A percentile compares a stretch with the other conserved stretches of the same genome.
Conservation (phyloP, 768 basidiomycete genomes). For the Flagelloscypha sp. region DNA sequence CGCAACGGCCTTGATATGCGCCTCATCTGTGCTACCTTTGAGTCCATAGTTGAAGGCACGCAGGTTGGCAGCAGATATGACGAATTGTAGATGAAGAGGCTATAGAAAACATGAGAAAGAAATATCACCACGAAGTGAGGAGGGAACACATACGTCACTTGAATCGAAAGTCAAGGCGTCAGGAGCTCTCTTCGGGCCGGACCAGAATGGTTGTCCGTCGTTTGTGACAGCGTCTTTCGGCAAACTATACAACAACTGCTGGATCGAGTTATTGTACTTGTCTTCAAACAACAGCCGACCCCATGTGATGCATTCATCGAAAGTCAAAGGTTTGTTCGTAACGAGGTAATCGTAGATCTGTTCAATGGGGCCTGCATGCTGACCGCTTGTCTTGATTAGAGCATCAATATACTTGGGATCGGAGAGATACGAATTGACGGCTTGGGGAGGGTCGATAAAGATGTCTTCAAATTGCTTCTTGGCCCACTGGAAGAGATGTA, state of each 20-base stretch:
- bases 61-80: slow-evolving; percentile 90
- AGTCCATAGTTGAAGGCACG: slow-evolving; percentile 98
- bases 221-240: slow-evolving; percentile 91
- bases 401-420: slow-evolving; percentile 94
- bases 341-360: slow-evolving; percentile 88
- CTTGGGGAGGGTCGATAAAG: slow-evolving; percentile 90
- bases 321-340: slow-evolving; percentile 85
- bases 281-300: slow-evolving; percentile 92
- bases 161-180: slow-evolving; percentile 83
- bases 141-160: slow-evolving; percentile 56
- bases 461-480: slow-evolving; percentile 86
- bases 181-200: slow-evolving; percentile 95
- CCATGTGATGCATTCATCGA: slow-evolving; percentile 98
- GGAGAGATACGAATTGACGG: slow-evolving; percentile 92
- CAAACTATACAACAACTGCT: slow-evolving; percentile 85
- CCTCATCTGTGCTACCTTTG: slow-evolving; percentile 76
- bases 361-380: slow-evolving; percentile 82
- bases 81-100: slow-evolving; percentile 80
- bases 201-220: slow-evolving; percentile 97
- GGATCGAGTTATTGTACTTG: slow-evolving; percentile 88
- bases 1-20: slow-evolving; percentile 75
- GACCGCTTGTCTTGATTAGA: slow-evolving; percentile 83
- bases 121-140: not conserved
- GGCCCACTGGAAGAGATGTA: slow-evolving; percentile 59
- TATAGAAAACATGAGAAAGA: slow-evolving; percentile 23